Base-by-base conservation (phyloP, 768 basidiomycete species). In the Pleurotus giganteus region DNA sequence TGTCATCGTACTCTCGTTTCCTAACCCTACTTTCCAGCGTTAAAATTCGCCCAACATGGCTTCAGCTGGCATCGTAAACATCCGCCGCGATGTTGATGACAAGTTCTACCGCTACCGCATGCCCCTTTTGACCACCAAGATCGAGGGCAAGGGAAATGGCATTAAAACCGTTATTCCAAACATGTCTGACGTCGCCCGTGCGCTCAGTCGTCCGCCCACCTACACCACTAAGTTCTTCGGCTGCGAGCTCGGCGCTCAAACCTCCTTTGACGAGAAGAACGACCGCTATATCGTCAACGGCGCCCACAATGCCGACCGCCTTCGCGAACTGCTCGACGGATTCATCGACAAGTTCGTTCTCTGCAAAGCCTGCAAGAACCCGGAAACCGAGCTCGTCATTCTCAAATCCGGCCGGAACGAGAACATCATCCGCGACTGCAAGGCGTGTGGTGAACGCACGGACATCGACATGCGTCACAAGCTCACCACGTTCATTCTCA, bases 171-270 rank as follows among this genome's bases (percentile, higher is more conserved):
- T 99, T 66, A 75, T 98, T 52, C 95, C 95, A 17, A 99, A 99
- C 75, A 98, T 99, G 94, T 84, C 92, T 57, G 97, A 98, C 71
- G 89, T 99, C 61, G 93, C 96, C 45, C 88, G 93, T 60, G 94
- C 97, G 42, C 84, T 99, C 61, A 91, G 88, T 65, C 89, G 97
- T 56, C 96, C 96, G 57, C 90, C 97, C 24, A 83, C 94, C 39
- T 97, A 98, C 70, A 89, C 96, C 58, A 98, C 96, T 72, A 99
- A 99, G 74, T 99, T 95, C 80, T 98, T 99, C 65, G 97, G 97
- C 28, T 94, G 91, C 70, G 97, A 99, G 71, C 88, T 98, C 55
- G 97, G 97, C 59, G 97, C 97, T 29, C 96, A 98, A 73, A 96
- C 94, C 29, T 89, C 94, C 19, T 88, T 92, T 67, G 94, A 98